phyloP scores from a whole-genome alignment of 768 basidiomycete species.

The Lyophyllum shimeji region DNA sequence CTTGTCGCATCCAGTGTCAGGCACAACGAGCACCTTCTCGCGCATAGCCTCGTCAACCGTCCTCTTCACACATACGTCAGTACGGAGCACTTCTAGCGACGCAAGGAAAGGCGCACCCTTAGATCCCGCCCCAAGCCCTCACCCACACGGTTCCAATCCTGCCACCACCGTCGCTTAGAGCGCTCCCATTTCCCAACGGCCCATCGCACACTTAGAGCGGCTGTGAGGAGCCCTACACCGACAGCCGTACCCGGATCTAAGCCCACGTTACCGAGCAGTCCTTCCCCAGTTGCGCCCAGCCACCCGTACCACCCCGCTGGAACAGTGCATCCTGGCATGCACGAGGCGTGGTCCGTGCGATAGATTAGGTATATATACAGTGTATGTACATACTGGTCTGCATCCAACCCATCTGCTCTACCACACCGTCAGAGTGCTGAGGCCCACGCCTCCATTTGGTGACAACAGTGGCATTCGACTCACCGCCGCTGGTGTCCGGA shows the following conservation, averaged over 20 bases:
- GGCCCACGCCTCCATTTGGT: too few species aligned
- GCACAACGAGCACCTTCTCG: slow-evolving; percentile 52
- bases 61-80: slow-evolving; percentile 30
- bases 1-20: slow-evolving; percentile 47
- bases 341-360: too few species aligned
- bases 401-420: too few species aligned
- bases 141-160: slow-evolving; percentile 62
- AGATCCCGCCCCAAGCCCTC: slow-evolving; percentile 66
- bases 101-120: slow-evolving; percentile 40
- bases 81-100: not conserved
- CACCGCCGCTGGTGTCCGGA: too few species aligned
- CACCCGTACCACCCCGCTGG: slow-evolving; percentile 56
- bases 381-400: too few species aligned
- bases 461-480: too few species aligned
- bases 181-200: slow-evolving; percentile 67
- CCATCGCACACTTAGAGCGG: slow-evolving; percentile 55
- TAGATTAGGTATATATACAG: too few species aligned
- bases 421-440: too few species aligned
- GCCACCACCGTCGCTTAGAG: slow-evolving; percentile 65
- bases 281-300: slow-evolving; percentile 41
- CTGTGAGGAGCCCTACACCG: slow-evolving; percentile 56
- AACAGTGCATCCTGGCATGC: too few species aligned
- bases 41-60: slow-evolving; percentile 46
- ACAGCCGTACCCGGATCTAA: slow-evolving; percentile 58
- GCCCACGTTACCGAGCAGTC: slow-evolving; percentile 35